Evolutionary conservation across 768 basidiomycete genomes (phyloP).

Genomic region (Mycena belliarum): DNA sequence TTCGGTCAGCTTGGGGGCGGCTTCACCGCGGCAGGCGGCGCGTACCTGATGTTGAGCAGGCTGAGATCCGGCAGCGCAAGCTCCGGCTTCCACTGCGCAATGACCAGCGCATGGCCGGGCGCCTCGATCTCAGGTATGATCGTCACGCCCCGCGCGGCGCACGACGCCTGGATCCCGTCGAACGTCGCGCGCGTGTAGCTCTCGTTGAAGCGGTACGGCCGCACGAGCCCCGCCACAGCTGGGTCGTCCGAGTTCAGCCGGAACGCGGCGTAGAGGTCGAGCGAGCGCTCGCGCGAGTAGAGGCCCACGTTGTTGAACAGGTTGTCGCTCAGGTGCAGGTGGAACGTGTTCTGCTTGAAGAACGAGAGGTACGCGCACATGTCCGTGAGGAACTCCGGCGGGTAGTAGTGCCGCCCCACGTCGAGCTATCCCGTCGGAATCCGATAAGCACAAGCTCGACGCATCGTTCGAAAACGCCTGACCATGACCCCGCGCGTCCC

Average conservation of each 20-base stretch:
- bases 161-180: slow-evolving; percentile 13
- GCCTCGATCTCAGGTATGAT: slow-evolving; percentile 20
- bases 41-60: slow-evolving; percentile 22
- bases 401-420: slow-evolving; percentile 18
- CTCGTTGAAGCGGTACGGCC: slow-evolving; percentile 18
- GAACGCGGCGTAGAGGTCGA: slow-evolving; percentile 23
- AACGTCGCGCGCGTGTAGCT: slow-evolving; percentile 20
- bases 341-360: slow-evolving; percentile 25
- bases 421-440: slow-evolving; percentile 14
- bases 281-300: slow-evolving; percentile 15
- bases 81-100: slow-evolving; percentile 21
- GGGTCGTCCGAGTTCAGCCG: slow-evolving; percentile 21
- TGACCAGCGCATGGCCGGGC: slow-evolving; percentile 19
- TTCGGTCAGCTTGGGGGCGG: neutral
- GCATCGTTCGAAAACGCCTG: neutral
- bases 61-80: slow-evolving; percentile 20
- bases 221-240: slow-evolving; percentile 18
- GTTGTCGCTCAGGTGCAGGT: slow-evolving; percentile 26
- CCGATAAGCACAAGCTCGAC: neutral
- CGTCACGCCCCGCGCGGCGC: slow-evolving; percentile 20
- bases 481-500: slow-evolving; percentile 22
- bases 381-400: slow-evolving; percentile 16
- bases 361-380: slow-evolving; percentile 22
- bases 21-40: neutral
- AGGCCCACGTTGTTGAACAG: slow-evolving; percentile 17